Base-by-base conservation (phyloP, 1,284 basidiomycete genomes). In the Papiliotrema flavescens region DNA sequence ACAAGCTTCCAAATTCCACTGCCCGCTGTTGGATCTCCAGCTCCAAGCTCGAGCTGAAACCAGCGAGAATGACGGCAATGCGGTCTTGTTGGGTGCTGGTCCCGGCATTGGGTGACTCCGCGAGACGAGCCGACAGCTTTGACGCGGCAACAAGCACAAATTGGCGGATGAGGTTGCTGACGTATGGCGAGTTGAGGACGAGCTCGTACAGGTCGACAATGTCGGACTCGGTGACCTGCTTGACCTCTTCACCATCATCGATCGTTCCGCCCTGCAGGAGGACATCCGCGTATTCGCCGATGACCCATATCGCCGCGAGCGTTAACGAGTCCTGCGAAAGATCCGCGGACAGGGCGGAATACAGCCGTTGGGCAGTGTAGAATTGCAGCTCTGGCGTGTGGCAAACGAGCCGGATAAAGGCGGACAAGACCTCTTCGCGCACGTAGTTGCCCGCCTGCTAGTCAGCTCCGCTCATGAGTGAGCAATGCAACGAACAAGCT, bases 341-440 rank as follows among this genome's bases (percentile, higher is more conserved):
- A 75, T 99, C 96, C 1, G 83, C 80, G 54, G 87, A 88, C 17
- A 99, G 83, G 2, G 95, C 89, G 1, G 85, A 81, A 74, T 91
- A 98, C 22, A 99, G 80, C 66, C 91, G 91, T 59, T 94, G 95
- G 8, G 92, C 85, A 0, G 94, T 96, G 76, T 98, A 98, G 14
- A 87, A 87, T 76, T 98, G 96, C 40, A 99, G 79, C 73, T 99
- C 96, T 1, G 96, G 92, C 0, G 96, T 98, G 76, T 99, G 92
- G 47, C 90, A 91, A 0, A 98, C 92, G 20, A 99, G 84, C 20
- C 96, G 88, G 60, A 99, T 90, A 76, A 98, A 98, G 0, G 90
- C 86, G 0, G 93, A 90, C 15, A 98, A 78, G 43, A 98, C 92
- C 75, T 98, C 96, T 75, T 98, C 96, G 58, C 93, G 84, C 26